Percentiles rank a stretch among this genome's conserved stretches.
phyloP scores from a whole-genome alignment of 371 early-diverging fungal genomes.

The Saksenaea vasiformis region DNA sequence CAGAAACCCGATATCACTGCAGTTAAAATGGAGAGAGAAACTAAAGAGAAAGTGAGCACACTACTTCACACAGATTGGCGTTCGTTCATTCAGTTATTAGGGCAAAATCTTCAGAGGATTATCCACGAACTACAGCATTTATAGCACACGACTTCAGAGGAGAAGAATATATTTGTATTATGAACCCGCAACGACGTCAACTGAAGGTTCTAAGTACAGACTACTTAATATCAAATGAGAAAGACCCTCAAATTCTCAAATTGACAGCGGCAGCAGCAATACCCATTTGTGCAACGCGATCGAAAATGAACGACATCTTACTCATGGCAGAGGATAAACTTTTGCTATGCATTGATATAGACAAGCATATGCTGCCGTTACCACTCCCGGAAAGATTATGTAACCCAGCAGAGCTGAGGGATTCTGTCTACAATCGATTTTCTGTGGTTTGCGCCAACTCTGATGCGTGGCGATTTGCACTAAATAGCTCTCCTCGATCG shows the following conservation, averaged over 20 bases:
- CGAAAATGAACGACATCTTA: not conserved
- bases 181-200: slow-evolving; percentile 1
- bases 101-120: not conserved
- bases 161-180: slow-evolving; percentile 14
- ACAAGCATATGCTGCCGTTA: not conserved
- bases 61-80: not conserved
- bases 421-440: slow-evolving; percentile 3
- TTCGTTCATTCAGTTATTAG: slow-evolving; percentile 11
- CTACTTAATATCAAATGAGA: slow-evolving; percentile 1
- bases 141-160: slow-evolving; percentile 12
- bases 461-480: not conserved
- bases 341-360: not conserved
- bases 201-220: not conserved
- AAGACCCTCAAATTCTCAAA: not conserved
- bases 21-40: slow-evolving; percentile 2
- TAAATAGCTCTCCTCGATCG: not conserved
- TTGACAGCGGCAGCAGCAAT: slow-evolving; percentile 14
- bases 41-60: slow-evolving; percentile 13
- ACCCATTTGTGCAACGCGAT: slow-evolving; percentile 4
- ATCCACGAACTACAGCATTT: slow-evolving; percentile 4
- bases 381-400: not conserved
- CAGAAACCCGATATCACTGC: not conserved
- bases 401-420: not conserved
- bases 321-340: not conserved
- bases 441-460: not conserved